Conservation (phyloP, 169 alveolate genomes). For the Toxoplasma gondii region DNA sequence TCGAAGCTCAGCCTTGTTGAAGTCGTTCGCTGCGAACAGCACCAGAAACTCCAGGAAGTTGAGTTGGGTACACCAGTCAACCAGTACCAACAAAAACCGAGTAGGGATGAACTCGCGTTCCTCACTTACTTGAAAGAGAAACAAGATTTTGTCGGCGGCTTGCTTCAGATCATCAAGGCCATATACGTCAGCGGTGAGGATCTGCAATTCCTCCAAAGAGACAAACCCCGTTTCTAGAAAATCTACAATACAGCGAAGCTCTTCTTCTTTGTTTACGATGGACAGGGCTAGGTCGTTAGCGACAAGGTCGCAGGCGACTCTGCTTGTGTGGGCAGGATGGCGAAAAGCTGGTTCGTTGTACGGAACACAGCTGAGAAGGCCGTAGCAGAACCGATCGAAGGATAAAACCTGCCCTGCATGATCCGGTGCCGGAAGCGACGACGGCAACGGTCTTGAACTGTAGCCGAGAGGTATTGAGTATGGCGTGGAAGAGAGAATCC, state of each 20-base stretch:
- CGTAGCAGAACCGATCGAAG: constrained; percentile 5
- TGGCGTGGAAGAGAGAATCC: not conserved
- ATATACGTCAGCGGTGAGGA: not conserved
- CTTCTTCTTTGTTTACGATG: not conserved
- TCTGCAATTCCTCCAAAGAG: not conserved
- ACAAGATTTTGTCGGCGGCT: constrained; percentile 4
- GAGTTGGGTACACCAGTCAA: not conserved
- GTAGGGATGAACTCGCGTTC: not conserved
- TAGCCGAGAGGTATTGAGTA: not conserved
- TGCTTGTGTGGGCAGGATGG: not conserved
- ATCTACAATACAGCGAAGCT: not conserved
- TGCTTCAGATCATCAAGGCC: not conserved
- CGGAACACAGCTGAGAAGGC: not conserved
- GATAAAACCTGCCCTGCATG: not conserved
- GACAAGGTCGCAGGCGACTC: not conserved
- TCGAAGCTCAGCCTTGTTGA: not conserved
- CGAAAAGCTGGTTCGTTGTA: constrained; percentile 21
- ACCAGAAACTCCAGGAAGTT: not conserved
- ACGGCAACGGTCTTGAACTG: not conserved
- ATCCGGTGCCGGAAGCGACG: not conserved
- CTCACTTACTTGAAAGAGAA: not conserved
- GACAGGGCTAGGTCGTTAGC: constrained; percentile 6
- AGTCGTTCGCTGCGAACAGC: not conserved
- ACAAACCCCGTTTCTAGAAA: not conserved
- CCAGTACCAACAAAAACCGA: not conserved